Percentiles rank a stretch among this genome's conserved stretches.
Conservation (phyloP, 106 monocot species). For the Dendrobium nobile region DNA sequence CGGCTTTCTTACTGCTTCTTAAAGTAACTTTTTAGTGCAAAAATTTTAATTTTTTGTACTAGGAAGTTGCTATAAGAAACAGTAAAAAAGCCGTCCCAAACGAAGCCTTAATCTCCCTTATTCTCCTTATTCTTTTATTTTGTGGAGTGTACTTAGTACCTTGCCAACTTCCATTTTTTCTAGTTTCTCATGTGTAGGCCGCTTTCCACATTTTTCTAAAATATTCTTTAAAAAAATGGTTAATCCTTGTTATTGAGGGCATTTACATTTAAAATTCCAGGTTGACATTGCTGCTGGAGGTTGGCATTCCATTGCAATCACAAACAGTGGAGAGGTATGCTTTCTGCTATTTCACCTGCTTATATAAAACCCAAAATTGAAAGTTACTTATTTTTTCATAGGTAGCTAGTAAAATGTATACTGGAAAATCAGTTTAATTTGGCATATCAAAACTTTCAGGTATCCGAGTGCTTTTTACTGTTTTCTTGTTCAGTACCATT, state of each 20-base stretch:
- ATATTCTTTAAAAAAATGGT: neutral
- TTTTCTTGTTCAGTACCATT: neutral
- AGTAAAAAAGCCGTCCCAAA: too few species aligned
- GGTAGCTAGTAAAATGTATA: neutral
- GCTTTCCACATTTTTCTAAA: neutral
- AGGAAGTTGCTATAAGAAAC: too few species aligned
- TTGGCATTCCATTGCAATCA: constrained; percentile 97
- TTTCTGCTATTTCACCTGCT: neutral
- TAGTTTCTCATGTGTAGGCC: neutral
- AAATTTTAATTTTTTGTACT: too few species aligned
- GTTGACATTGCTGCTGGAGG: constrained; percentile 99
- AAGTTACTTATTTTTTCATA: neutral
- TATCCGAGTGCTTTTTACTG: neutral
- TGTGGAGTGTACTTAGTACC: neutral
- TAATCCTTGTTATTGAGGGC: neutral
- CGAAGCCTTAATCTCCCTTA: neutral
- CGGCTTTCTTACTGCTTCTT: too few species aligned
- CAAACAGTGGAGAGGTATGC: constrained; percentile 72
- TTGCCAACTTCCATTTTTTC: neutral
- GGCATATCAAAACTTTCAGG: neutral
- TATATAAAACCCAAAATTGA: neutral
- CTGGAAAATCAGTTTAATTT: neutral
- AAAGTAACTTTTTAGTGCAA: too few species aligned
- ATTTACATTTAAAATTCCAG: constrained; percentile 24
- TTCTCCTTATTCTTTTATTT: neutral